These are phyloP conservation scores for Sphagnum fallax DNA, from an alignment of 228 moss, liverwort and hornwort species.

Conservation along the genomic window DNA sequence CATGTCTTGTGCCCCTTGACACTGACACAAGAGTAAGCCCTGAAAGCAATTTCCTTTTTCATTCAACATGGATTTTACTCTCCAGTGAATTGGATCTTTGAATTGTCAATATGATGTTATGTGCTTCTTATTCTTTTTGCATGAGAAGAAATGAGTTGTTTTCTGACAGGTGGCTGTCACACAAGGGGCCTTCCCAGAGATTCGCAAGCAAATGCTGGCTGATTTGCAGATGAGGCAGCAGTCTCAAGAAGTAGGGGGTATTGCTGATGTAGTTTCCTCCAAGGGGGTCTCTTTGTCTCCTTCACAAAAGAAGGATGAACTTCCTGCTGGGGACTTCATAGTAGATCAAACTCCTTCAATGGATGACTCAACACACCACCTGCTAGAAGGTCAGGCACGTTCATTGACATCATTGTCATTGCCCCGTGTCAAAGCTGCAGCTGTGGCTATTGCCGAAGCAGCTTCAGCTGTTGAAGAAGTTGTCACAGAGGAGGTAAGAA, in stretches of 20 bases:
- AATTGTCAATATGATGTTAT: too few relatives aligned
- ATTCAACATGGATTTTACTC: too few relatives aligned
- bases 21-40: slow-evolving; percentile 44
- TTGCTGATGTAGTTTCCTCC: not conserved
- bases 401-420: slow-evolving; percentile 7
- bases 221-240: slow-evolving; percentile 1
- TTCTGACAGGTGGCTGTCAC: slow-evolving; percentile 34
- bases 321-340: not conserved
- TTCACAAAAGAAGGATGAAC: not conserved
- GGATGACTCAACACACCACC: not conserved
- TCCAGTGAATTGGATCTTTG: too few relatives aligned
- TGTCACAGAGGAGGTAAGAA: slow-evolving; percentile 4
- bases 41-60: too few relatives aligned
- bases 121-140: too few relatives aligned
- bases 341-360: not conserved
- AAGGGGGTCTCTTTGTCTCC: not conserved
- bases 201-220: slow-evolving; percentile 39
- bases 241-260: not conserved
- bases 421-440: slow-evolving; percentile 47
- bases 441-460: slow-evolving; percentile 74
- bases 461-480: slow-evolving; percentile 5
- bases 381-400: not conserved
- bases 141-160: too few relatives aligned
- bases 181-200: slow-evolving; percentile 36
- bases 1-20: slow-evolving; percentile 39